These are phyloP conservation scores for Volvariella volvacea DNA, from an alignment of 1,284 basidiomycete species.

Conservation along the genomic window DNA sequence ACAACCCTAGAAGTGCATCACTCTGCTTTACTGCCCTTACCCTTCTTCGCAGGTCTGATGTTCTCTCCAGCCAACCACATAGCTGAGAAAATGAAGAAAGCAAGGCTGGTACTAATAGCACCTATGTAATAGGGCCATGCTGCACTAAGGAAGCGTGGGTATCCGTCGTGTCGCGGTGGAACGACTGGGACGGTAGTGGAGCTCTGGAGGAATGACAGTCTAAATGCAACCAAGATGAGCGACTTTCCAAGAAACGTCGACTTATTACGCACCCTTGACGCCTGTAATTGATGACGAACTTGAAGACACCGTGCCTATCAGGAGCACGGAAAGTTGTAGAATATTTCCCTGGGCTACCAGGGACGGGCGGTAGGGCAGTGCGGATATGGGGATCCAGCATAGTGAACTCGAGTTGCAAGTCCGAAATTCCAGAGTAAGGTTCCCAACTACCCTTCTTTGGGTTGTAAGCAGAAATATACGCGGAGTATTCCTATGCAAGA, in stretches of 20 bases:
- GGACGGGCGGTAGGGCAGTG: conserved; percentile 55
- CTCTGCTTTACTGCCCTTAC: conserved; percentile 40
- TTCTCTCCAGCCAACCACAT: conserved; percentile 79
- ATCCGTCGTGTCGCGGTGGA: conserved; percentile 91
- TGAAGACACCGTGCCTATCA: conserved; percentile 97
- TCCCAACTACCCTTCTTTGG: conserved; percentile 52
- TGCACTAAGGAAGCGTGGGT: conserved; percentile 88
- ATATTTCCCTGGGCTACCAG: conserved; percentile 60
- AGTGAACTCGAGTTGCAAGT: conserved; percentile 92
- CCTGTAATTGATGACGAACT: conserved; percentile 87
- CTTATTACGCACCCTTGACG: conserved; percentile 64
- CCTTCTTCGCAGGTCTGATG: conserved; percentile 44
- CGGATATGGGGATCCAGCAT: conserved; percentile 97
- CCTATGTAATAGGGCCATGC: conserved; percentile 95
- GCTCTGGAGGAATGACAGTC: conserved; percentile 67
- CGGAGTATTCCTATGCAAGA: conserved; percentile 57
- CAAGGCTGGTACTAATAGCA: conserved; percentile 79
- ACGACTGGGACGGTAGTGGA: conserved; percentile 82
- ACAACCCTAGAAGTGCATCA: conserved; percentile 14
- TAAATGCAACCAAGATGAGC: too few species aligned
- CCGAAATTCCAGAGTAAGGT: conserved; percentile 63
- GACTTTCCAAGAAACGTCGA: background rate
- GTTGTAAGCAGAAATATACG: conserved; percentile 67
- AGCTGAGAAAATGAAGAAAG: conserved; percentile 77
- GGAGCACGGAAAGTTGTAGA: conserved; percentile 79